Percentiles rank a stretch among this genome's conserved stretches.
These are phyloP conservation scores for Veloporphyrellus conicus DNA, from an alignment of 1,284 basidiomycete genomes.

Conservation along the genomic window DNA sequence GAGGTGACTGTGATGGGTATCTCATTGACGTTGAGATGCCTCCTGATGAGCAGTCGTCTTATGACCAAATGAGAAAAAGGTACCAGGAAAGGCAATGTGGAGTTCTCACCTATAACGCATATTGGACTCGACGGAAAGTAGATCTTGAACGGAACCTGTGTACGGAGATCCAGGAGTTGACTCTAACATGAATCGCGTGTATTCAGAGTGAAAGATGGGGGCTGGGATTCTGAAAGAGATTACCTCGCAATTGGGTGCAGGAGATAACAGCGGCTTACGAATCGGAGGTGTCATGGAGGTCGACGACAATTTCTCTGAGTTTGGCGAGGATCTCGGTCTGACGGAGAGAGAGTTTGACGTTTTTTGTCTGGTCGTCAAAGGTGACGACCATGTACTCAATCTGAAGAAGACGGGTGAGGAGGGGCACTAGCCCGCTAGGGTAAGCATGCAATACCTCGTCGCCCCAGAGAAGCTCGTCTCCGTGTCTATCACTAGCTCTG, in stretches of 20 bases:
- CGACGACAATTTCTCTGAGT: constrained; percentile 65
- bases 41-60: constrained; percentile 81
- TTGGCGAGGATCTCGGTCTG: constrained; percentile 92
- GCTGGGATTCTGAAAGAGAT: constrained; percentile 54
- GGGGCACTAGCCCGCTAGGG: not conserved
- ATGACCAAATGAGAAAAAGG: constrained; percentile 6
- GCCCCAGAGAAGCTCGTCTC: constrained; percentile 96
- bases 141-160: constrained; percentile 78
- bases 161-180: constrained; percentile 96
- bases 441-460: constrained; percentile 75
- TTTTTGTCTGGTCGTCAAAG: constrained; percentile 75
- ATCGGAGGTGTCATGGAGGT: constrained; percentile 59
- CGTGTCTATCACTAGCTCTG: constrained; percentile 84
- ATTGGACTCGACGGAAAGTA: constrained; percentile 87
- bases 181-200: constrained; percentile 98
- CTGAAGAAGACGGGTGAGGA: constrained; percentile 40
- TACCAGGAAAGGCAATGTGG: not conserved
- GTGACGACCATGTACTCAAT: constrained; percentile 95
- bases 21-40: constrained; percentile 82
- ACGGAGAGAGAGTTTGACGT: constrained; percentile 84
- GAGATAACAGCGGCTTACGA: constrained; percentile 38
- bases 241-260: constrained; percentile 4
- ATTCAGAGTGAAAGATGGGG: constrained; percentile 98
- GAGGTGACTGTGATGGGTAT: constrained; percentile 90
- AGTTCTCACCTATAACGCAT: constrained; percentile 78